Conservation (phyloP, 192 early-diverging fungal genomes). For the Geosiphon pyriformis region DNA sequence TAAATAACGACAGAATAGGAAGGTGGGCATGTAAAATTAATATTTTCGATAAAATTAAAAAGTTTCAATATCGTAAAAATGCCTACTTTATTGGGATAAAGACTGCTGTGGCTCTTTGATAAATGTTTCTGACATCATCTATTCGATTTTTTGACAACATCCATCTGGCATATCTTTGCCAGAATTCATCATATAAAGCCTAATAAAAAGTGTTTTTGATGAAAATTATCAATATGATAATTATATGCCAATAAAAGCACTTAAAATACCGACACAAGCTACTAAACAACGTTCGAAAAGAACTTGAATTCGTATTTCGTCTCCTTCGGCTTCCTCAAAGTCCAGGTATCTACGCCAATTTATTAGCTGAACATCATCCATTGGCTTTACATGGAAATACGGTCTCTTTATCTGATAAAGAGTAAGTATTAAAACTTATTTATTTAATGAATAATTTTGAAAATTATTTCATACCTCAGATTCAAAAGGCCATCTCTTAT, state of each 20-base stretch:
- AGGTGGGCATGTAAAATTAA: no score
- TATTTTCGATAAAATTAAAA: no score
- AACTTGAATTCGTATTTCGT: constrained; percentile 49
- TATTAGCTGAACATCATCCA: constrained; percentile 59
- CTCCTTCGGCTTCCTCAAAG: constrained; percentile 60
- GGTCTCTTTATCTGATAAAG: constrained; percentile 57
- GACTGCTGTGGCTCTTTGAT: constrained; percentile 44
- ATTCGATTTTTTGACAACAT: constrained; percentile 41
- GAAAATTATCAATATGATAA: neutral
- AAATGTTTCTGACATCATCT: constrained; percentile 46
- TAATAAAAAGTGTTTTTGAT: constrained; percentile 19
- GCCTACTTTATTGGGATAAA: constrained; percentile 48
- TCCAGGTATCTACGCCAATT: constrained; percentile 74
- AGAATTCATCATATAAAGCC: constrained; percentile 77
- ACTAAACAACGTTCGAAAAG: constrained; percentile 73
- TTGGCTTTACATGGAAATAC: constrained; percentile 75
- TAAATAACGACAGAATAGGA: neutral
- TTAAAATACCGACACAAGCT: constrained; percentile 56
- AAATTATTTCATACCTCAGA: constrained; percentile 42
- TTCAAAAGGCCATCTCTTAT: constrained; percentile 73
- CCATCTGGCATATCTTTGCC: constrained; percentile 64
- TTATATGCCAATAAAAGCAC: neutral
- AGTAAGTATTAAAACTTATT: neutral
- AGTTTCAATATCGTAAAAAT: neutral
- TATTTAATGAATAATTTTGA: no score